Evolutionary conservation across 352 stramenopile genomes (phyloP), one percentile per base, ranked within the genome.

Genomic region (Phytopythium oedochilum): DNA sequence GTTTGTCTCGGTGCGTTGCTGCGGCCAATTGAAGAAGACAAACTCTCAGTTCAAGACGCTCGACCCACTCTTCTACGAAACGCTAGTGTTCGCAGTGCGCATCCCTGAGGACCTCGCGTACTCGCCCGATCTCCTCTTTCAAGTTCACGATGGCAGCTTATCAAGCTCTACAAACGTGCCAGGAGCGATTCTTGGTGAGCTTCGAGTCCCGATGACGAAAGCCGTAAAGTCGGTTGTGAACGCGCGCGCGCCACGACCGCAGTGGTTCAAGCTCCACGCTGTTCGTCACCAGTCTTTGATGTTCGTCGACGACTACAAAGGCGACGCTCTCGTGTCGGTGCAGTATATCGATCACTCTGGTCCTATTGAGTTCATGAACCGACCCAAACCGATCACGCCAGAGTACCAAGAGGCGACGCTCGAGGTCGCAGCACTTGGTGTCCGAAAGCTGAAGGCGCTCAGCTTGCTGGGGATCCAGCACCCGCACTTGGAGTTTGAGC

Each of bases 31-130:
- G 25, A 75, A 83, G 50, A 77, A 85, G 25, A 89, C 77, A 0
- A 57, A 44, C 6, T 57, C 49, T 4, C 56, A 74, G 38, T 68
- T 55, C 57, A 88, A 75, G 50, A 96, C 87, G 0, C 65, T 75
- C 14, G 71, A 89, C 2, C 89, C 89, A 10, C 64, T 94, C 1
- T 96, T 85, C 51, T 96, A 96, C 57, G 80, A 94, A 38, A 88
- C 84, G 0, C 53, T 91, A 2, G 65, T 86, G 3, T 92, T 96
- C 22, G 50, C 75, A 36, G 60, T 88, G 5, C 66, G 62, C 18
- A 51, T 57, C n/a, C 73, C 88, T 1, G 70, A 73, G 5, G 64
- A 92, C 9, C 35, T 76, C 0, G 50, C 59, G 1, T 96, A 81
- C 52, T 78, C 71, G 0, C 86, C 86, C 0, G 76, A 96, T 31